Conservation (phyloP, 2,329 filamentous ascomycete species). For the Pestalotiopsis sp. region DNA sequence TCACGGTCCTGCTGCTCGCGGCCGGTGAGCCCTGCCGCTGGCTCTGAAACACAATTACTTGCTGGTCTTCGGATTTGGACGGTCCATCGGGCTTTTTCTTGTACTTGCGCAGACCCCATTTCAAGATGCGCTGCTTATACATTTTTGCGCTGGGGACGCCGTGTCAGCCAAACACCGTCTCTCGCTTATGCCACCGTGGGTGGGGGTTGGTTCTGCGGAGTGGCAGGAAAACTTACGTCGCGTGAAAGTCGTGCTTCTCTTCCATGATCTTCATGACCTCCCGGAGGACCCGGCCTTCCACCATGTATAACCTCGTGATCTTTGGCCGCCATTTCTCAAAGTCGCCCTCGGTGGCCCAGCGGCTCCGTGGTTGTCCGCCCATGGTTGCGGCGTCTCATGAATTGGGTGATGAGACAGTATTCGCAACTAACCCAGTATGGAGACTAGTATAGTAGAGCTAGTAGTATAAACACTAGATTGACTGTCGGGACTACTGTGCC, state of each 20-base stretch:
- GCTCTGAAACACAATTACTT: background rate
- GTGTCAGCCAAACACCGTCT: background rate
- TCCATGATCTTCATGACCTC: slow-evolving; percentile 12
- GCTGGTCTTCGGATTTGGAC: background rate
- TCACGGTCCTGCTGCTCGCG: background rate
- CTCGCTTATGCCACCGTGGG: background rate
- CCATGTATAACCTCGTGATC: slow-evolving; percentile 14
- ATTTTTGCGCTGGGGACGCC: slow-evolving; percentile 3
- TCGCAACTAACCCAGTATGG: no score
- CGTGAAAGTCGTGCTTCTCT: slow-evolving; percentile 8
- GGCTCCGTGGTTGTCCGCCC: background rate
- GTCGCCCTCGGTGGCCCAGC: slow-evolving; percentile 10
- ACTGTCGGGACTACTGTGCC: no score
- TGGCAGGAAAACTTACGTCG: slow-evolving; percentile 10
- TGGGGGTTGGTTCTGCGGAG: background rate
- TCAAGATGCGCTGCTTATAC: slow-evolving; percentile 10
- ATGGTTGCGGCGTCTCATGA: background rate
- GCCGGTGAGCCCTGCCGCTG: background rate
- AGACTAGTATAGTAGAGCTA: no score
- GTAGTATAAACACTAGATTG: no score
- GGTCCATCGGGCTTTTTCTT: background rate
- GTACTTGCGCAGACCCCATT: slow-evolving; percentile 12
- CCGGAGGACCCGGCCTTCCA: background rate
- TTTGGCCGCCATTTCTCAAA: slow-evolving; percentile 8
- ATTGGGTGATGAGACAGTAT: background rate